These are phyloP conservation scores for Chalciporus sphaerocephalus DNA, from an alignment of 768 basidiomycete genomes.

Conservation along the genomic window DNA sequence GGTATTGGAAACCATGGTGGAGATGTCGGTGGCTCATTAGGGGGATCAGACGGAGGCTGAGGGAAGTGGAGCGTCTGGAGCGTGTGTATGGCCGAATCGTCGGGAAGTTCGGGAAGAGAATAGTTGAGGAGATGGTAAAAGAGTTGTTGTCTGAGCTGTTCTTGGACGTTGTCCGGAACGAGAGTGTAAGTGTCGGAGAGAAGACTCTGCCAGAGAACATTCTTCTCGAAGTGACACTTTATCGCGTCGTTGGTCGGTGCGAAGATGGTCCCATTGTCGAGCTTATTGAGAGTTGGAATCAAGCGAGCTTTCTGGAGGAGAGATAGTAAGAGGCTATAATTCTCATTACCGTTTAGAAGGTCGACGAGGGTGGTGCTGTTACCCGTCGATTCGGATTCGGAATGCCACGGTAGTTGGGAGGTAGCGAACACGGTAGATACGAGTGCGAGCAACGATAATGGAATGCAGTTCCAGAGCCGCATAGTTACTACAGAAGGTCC, in stretches of 20 bases:
- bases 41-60: conserved; percentile 53
- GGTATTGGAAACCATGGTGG: conserved; percentile 86
- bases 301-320: conserved; percentile 83
- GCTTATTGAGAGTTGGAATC: conserved; percentile 85
- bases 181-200: conserved; percentile 27
- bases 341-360: conserved; percentile 64
- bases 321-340: conserved; percentile 70
- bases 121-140: conserved; percentile 93
- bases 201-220: conserved; percentile 31
- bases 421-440: conserved; percentile 10
- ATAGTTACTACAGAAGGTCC: conserved; percentile 15
- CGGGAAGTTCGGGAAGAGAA: conserved; percentile 48
- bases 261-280: conserved; percentile 82
- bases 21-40: conserved; percentile 62
- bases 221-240: conserved; percentile 39
- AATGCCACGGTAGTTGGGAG: conserved; percentile 23
- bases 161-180: conserved; percentile 75
- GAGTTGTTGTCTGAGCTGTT: conserved; percentile 82
- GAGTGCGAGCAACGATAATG: conserved; percentile 32
- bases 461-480: conserved; percentile 34
- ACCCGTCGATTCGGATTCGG: conserved; percentile 16
- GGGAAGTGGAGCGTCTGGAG: conserved; percentile 72
- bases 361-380: conserved; percentile 69
- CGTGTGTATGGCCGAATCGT: conserved; percentile 35
- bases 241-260: conserved; percentile 95